Evolutionary conservation across 805 yeast species (phyloP), one percentile per base, ranked within the genome.

Genomic region (Saccharomyces mikatae): DNA sequence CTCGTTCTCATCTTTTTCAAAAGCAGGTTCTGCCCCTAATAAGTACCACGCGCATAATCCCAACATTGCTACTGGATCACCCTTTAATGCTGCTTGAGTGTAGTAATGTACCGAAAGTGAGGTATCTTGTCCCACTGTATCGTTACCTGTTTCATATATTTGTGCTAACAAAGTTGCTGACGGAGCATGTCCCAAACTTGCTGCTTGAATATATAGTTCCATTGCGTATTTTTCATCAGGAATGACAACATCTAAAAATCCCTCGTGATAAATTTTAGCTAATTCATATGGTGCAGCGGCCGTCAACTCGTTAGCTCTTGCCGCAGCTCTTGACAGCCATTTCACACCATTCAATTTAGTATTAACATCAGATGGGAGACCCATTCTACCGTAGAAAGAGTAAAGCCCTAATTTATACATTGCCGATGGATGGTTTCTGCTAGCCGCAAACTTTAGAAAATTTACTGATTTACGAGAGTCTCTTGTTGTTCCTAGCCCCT

Each of bases 11-110:
- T 91, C 92, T 58, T 80, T 80, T 8, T 83, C 84, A 62, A 94
- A 77, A 48, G 80, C 80, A n/a, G 94, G 91, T 32, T 87, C 91
- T 32, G 88, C 84, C 0, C 99, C 99, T 28, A 89, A 86, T 70
- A 92, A 76, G 68, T 92, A 94, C 97, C 98, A 94, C 1, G 97
- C 97, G 69, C 97, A 91, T 74, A 92, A 76, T 1, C 96, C 91
- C 64, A 92, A 76, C 96, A 92, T 94, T 10, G 96, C 85, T 49
- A 80, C 83, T 0, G 96, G 80, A 68, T 94, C 96, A 6, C 96
- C 97, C 3, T 84, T 84, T 30, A 84, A 69, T 0, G 98, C 97
- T 0, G 96, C 96, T 59, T 87, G 83, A 0, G 96, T 90, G 69
- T 89, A 92, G 68, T 91, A 92, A 68, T 94, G 97, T 47, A 94